Evolutionary conservation across 331 rosid species (phyloP).

Genomic region (Cucumis variabilis): DNA sequence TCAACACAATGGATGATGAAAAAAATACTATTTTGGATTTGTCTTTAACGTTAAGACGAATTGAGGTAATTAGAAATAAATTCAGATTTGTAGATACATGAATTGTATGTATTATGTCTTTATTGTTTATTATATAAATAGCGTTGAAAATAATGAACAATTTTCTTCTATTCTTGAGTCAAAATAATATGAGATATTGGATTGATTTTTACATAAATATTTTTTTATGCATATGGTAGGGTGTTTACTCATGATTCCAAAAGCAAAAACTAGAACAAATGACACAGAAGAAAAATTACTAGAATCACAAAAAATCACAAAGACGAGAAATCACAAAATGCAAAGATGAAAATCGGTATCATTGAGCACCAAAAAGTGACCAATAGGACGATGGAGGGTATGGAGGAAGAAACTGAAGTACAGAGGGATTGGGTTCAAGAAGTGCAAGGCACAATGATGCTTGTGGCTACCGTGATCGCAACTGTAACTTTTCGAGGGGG

Average conservation of each 20-base stretch:
- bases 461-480: conserved; percentile 1
- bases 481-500: background rate
- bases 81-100: too few species aligned
- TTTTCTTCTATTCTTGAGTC: too few species aligned
- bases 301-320: background rate
- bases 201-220: background rate
- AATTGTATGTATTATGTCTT: too few species aligned
- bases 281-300: background rate
- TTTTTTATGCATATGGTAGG: background rate
- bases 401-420: background rate
- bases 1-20: background rate
- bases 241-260: background rate
- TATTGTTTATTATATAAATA: too few species aligned
- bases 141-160: too few species aligned
- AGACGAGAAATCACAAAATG: background rate
- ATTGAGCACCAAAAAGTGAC: background rate
- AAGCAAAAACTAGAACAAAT: background rate
- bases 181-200: too few species aligned
- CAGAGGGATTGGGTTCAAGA: background rate
- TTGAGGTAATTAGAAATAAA: background rate
- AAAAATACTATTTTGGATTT: background rate
- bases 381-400: background rate
- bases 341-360: background rate
- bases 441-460: background rate
- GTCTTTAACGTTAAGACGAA: background rate